Base-by-base conservation (phyloP, 2,329 filamentous ascomycete genomes). In the Penicillium sclerotiorum region DNA sequence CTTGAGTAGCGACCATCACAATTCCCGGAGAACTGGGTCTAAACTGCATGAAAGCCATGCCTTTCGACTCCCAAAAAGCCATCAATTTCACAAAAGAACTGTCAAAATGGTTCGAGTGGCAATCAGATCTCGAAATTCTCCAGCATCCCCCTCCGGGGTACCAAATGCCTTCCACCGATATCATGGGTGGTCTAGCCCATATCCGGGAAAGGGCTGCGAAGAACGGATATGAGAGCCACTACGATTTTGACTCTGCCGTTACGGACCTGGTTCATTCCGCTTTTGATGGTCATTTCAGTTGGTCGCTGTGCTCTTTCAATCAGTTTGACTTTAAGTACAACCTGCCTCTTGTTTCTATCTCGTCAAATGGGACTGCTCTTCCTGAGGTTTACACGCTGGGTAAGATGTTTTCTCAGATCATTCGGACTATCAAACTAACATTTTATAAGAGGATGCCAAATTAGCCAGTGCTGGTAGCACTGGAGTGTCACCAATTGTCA, bases 281-380 rank as follows among this genome's bases (percentile, higher is more conserved):
- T 7, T 83, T 86, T 56, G 85, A 88, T 59, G 83, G 84, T 1
- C 85, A 89, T 60, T 55, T 70, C 1, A n/a, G n/a, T 35, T 53
- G 55, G 22, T n/a, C 41, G 2, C 49, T 57, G 8, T 59, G 53
- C 30, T 60, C 62, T 13, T 12, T 42, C 7, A 30, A 21, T 3
- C 33, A 55, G 3, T 82, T 85, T 37, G 66, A 73, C 2, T 82
- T 77, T 58, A 5, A 6, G 9, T 30, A 42, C 22, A 27, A 21
- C 9, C 21, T 28, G 4, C 70, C 78, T 5, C 68, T 86, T 1
- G 80, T 85, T 1, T 85, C 82, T 0, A 75, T 85, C 5, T 85
- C 82, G 1, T 53, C 68, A 2, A 81, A 86, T 60, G 83, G 83
- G 15, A 63, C 70, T 9, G 74, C 77, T 46, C 58, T 82, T 9